Base-by-base conservation (phyloP, 2,329 filamentous ascomycete genomes). In the Penicillium sp. region DNA sequence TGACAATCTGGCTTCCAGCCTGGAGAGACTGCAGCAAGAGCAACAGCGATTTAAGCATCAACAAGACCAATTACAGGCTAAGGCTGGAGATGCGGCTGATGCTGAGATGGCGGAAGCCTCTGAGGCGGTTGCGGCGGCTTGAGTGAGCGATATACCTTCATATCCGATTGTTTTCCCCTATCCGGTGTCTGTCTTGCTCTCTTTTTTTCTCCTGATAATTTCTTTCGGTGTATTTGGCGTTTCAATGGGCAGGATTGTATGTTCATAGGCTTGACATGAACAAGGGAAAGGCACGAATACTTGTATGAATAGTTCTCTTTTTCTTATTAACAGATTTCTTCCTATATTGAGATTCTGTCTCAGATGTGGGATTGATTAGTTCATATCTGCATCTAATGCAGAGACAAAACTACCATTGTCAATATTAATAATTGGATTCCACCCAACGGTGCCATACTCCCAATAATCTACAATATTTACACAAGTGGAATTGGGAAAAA, bases 1-100 rank as follows among this genome's bases (percentile, higher is more conserved):
- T 1, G 49, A 51, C 3, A 55, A 48, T 26, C 19, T 59, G 19
- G 55, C 62, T 1, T 66, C 62, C 11, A 63, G 58, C 23, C 28
- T 65, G 19, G 60, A 67, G 34, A 67, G 61, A 43, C 43, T 67
- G 18, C 62, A 66, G 33, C 55, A 55, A 16, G 63, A 67, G 11
- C 64, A 67, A 29, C 47, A 55, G 29, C 52, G 61, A 9, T 64
- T 65, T 40, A 51, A 61, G 28, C 34, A 43, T 16, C 62, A 65
- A 28, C 62, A 64, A 52, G 60, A 63, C 8, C 60, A 62, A 47
- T 33, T 59, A 24, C 57, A 56, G 42, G 51, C 48, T 13, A 57
- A 60, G 36, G 34, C 55, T n/a, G 48, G 39, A 2, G 58, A 62
- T n/a, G 3, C 29, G 8, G 42, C 53, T 4, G 51, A 56, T 42